These are phyloP conservation scores for Bolboschoenoplectus hybrid DNA, from an alignment of 202 grass and related monocot genomes.

Conservation along the genomic window DNA sequence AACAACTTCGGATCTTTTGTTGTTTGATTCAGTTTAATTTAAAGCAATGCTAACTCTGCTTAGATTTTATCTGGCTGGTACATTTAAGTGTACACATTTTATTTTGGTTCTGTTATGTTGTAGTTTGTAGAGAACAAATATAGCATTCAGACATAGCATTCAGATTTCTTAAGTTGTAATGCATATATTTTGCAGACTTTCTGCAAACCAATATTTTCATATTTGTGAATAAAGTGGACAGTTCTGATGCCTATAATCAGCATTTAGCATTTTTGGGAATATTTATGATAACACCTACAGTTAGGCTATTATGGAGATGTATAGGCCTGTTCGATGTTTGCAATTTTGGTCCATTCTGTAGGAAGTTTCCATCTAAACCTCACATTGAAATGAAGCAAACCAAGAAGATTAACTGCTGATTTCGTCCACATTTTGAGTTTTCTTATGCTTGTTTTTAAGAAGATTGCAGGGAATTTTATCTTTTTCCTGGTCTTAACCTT, in stretches of 20 bases:
- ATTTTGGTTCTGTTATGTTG: constrained; percentile 1
- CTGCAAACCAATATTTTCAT: not conserved
- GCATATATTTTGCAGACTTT: not conserved
- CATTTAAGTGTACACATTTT: not conserved
- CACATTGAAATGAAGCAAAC: not conserved
- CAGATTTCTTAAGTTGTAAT: not conserved
- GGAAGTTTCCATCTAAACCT: not conserved
- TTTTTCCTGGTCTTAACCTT: not conserved
- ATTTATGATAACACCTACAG: not conserved
- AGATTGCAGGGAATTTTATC: not conserved
- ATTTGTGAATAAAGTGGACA: not conserved
- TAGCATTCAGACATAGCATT: not conserved
- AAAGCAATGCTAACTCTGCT: not conserved
- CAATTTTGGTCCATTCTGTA: no score
- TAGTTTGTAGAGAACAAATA: not conserved
- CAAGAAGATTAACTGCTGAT: not conserved
- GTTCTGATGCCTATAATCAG: not conserved
- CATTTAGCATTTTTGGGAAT: not conserved
- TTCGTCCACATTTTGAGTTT: not conserved
- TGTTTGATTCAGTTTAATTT: constrained; percentile 27
- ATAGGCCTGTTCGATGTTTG: no score
- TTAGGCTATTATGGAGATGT: no score
- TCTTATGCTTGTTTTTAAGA: constrained; percentile 10
- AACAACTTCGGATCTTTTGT: constrained; percentile 28
- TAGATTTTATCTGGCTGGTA: not conserved